Percentiles rank a stretch among this genome's conserved stretches.
phyloP scores from a whole-genome alignment of 1,284 basidiomycete species.

The Chalciporus sp. region DNA sequence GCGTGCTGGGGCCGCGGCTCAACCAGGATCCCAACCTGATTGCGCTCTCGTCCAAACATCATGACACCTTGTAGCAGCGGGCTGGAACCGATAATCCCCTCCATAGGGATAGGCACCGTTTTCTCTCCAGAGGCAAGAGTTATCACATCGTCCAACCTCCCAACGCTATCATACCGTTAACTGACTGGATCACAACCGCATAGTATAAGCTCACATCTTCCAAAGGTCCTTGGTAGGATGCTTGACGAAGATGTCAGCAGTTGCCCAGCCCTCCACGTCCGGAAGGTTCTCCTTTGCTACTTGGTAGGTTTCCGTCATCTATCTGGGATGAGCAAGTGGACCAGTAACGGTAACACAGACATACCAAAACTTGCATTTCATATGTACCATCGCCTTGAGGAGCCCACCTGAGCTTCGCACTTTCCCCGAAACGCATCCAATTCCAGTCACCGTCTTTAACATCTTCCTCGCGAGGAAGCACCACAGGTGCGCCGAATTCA shows the following conservation, averaged over 20 bases:
- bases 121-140: constrained; percentile 31
- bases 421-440: constrained; percentile 25
- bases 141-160: constrained; percentile 25
- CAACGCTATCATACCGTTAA: constrained; percentile 10
- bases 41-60: constrained; percentile 37
- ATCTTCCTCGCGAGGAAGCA: background rate
- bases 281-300: constrained; percentile 32
- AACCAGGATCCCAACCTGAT: constrained; percentile 40
- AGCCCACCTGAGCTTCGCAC: constrained; percentile 23
- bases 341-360: background rate
- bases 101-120: constrained; percentile 30
- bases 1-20: constrained; percentile 26
- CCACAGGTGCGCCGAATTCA: constrained; percentile 19
- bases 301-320: constrained; percentile 19
- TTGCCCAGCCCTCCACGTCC: constrained; percentile 31
- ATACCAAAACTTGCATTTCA: constrained; percentile 32
- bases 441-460: constrained; percentile 30
- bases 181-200: too few species aligned
- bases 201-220: constrained; percentile 21
- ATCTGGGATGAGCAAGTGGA: background rate
- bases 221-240: constrained; percentile 35
- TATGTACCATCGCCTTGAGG: constrained; percentile 30
- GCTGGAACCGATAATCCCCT: constrained; percentile 23
- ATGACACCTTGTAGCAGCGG: constrained; percentile 29
- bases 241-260: constrained; percentile 27